These are phyloP conservation scores for Aspergillus cristatus DNA, from an alignment of 495 filamentous ascomycete genomes.

Conservation along the genomic window DNA sequence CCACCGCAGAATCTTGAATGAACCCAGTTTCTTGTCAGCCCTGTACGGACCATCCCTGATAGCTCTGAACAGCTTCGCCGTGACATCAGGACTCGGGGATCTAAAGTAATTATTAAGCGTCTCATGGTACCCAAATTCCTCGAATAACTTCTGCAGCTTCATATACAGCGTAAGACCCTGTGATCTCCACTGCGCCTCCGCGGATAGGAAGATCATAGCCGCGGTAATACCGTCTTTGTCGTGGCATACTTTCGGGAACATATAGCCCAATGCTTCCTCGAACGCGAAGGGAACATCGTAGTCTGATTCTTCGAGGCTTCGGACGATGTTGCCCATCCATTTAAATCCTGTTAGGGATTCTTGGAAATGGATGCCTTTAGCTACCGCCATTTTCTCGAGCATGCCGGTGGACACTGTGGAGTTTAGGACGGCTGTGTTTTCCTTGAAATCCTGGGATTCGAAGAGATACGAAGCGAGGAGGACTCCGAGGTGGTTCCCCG, in stretches of 20 bases:
- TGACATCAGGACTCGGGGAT: constrained; percentile 45
- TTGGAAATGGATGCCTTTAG: constrained; percentile 46
- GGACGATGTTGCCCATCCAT: constrained; percentile 52
- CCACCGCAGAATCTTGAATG: constrained; percentile 49
- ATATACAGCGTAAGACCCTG: constrained; percentile 48
- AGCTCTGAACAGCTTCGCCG: constrained; percentile 42
- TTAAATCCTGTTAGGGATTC: constrained; percentile 72
- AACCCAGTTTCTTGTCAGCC: constrained; percentile 36
- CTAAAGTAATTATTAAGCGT: constrained; percentile 61
- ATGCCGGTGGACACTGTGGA: constrained; percentile 60
- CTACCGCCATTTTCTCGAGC: constrained; percentile 49
- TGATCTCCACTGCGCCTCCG: constrained; percentile 42
- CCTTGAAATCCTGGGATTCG: constrained; percentile 27
- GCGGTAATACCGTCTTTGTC: constrained; percentile 68
- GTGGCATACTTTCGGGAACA: constrained; percentile 56
- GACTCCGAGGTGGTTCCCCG: constrained; percentile 60
- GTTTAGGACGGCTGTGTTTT: constrained; percentile 45
- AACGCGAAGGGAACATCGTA: constrained; percentile 52
- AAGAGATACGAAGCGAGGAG: constrained; percentile 52
- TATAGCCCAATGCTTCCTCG: constrained; percentile 69
- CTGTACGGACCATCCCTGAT: constrained; percentile 43
- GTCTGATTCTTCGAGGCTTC: constrained; percentile 34
- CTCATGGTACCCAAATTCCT: constrained; percentile 55
- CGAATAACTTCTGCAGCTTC: constrained; percentile 54
- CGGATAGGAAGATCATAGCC: constrained; percentile 53